Base-by-base conservation (phyloP, 306 rosid species). In the Crataegus laevigata region DNA sequence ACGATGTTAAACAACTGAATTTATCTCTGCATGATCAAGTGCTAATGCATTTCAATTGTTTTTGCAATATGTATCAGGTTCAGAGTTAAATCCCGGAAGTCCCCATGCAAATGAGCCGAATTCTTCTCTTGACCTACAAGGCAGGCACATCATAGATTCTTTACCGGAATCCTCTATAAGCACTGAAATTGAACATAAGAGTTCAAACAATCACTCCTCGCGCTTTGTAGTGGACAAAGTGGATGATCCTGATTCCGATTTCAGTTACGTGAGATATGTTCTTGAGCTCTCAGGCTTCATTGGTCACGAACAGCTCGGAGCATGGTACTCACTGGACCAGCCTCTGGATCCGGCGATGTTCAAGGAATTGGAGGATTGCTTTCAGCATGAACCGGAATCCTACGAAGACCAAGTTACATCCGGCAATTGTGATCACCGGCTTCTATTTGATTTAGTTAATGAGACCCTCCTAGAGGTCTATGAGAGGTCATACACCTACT, bases 281-380 rank as follows among this genome's bases (percentile, higher is more conserved):
- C 91, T 92, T 68, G 90, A 92, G 69, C 54, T 80, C 55, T 92
- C 90, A 3, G 91, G 92, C 79, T 86, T 89, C 79, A 80, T 77
- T 57, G 84, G 75, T 69, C 61, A 78, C 36, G 96, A 86, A 38
- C 42, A 77, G 32, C 73, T 26, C 25, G 89, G 82, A 77, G 69
- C 69, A 79, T 73, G 78, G 80, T 73, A 85, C 81, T 82, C 88
- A 28, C 69, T 63, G 60, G 92, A 86, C 79, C 85, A 86, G 62
- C 91, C 91, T 4, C 77, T 91, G 47, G 80, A 76, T 77, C 85
- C 89, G 22, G 76, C 88, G 28, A 65, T 86, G 12, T 86, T 85
- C 80, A 80, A 72, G 72, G 89, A 85, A 13, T 12, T 89, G 68
- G 91, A 93, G 68, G 58, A 29, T 11, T 47, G 47, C 60, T 75